Evolutionary conservation across 2,329 filamentous ascomycete species (phyloP), one percentile per base, ranked within the genome.

Genomic region (Thelonectria rubi): DNA sequence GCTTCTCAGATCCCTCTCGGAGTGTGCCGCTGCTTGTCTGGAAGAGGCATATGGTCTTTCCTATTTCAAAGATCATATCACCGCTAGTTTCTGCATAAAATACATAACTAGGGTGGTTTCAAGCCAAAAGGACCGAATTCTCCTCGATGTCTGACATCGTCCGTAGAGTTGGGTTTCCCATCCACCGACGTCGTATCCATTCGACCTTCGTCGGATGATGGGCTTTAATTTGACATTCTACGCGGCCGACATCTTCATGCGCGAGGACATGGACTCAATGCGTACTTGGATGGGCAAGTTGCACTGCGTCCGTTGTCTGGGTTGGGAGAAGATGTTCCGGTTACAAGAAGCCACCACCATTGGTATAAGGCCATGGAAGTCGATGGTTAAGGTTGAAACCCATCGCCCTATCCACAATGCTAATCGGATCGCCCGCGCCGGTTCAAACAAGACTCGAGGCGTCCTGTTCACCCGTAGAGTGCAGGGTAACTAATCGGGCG

Each of bases 361-460:
- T n/a, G n/a, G 34, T 37, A 14, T 5, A 37, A 37, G 15, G 7
- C 12, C 34, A 3, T n/a, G n/a, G n/a, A 15, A 37, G 15, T 37
- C 34, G 8, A 37, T 15, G 34, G 21, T 46, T 46, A 20, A 46
- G 18, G 11, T 11, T 15, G 42, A 45, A 45, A 45, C 43, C 21
- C 17, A 43, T 46, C 43, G 20, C 10, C 21, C 42, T 42, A 20
- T 45, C 48, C 40, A 52, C 30, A 52, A 20, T 18, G 42, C 48
- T 45, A 40, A 58, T 30, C n/a, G 46, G 48, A 37, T 52, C 42
- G 46, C 40, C 37, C 46, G 55, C 47, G 39, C 40, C 40, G 20
- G 18, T 52, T 30, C 30, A 47, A 26, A 48, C 37, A 52, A 48
- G 21, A 37, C 24, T 57, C 40, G 40, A 58, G 43, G 18, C 40